Base-by-base conservation (phyloP, 495 filamentous ascomycete species). In the Daldinia caldariorum region DNA sequence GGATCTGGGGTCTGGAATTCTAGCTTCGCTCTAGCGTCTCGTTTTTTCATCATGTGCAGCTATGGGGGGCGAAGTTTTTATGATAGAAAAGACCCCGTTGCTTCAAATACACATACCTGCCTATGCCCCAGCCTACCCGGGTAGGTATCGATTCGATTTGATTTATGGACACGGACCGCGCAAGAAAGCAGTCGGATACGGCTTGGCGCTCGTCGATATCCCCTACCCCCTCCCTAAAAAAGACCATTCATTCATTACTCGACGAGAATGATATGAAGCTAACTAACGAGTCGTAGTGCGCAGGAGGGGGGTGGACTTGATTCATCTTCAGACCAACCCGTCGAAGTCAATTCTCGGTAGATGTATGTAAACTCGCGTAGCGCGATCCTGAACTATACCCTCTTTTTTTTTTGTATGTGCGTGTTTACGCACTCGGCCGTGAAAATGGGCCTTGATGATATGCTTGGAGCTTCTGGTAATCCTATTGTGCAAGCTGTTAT, bases 341-440 rank as follows among this genome's bases (percentile, higher is more conserved):
- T n/a, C 29, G 22, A 55, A 61, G 37, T 39, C n/a, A 55, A 41
- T 29, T 67, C 14, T 65, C 37, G 56, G 57, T 20, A 66, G 43
- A 58, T 53, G 43, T 65, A 58, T 59, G 43, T 65, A 39, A 29
- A 39, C 22, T 34, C 45, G 41, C 50, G 50, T 55, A 45, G 61
- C 50, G n/a, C 12, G 26, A 55, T 58, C 14, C 31, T 58, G 32
- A 18, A 22, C 43, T 10, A 16, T 57, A 49, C 51, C 31, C 53
- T 18, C 47, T 14, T 57, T n/a, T 49, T 26, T 35, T 35, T 7
- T 6, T 3, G 4, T 16, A 3, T 26, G 26, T 26, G 26, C 3
- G 26, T 26, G 26, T 26, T 26, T 26, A 26, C 26, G 26, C 26
- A 26, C 26, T 3, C 26, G 3, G 26, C 26, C 26, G 26, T n/a